Evolutionary conservation across 208 protist genomes (phyloP).

Genomic region (Leishmania major): DNA sequence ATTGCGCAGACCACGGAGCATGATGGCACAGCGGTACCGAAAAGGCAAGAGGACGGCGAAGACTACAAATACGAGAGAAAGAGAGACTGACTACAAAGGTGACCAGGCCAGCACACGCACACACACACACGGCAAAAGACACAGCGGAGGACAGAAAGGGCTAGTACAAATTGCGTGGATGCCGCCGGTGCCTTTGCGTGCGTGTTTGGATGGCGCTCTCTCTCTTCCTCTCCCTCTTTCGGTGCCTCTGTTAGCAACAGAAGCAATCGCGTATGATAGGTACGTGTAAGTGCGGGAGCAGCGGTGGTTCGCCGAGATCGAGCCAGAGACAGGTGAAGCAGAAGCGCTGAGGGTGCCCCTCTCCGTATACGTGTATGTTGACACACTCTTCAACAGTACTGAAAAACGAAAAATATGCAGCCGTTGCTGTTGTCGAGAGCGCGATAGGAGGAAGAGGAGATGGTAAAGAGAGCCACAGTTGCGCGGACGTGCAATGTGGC

Average conservation of each 20-base stretch:
- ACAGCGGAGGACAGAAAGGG: neutral
- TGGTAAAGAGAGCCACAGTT: neutral
- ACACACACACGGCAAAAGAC: neutral
- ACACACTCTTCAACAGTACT: neutral
- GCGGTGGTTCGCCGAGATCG: neutral
- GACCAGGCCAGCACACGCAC: neutral
- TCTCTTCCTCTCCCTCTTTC: too few relatives aligned
- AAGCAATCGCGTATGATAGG: neutral
- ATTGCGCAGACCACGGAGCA: constrained; percentile 87
- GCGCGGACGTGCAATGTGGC: neutral
- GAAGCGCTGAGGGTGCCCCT: neutral
- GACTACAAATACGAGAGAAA: neutral
- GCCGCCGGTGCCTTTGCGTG: neutral
- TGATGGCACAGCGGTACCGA: constrained; percentile 9
- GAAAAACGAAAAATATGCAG: neutral
- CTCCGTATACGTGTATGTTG: neutral
- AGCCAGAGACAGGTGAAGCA: neutral
- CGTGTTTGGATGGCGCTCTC: neutral
- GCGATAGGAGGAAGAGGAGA: neutral
- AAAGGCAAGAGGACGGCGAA: neutral
- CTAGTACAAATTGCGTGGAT: neutral
- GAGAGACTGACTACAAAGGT: neutral
- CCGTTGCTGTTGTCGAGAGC: neutral
- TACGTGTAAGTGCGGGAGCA: neutral
- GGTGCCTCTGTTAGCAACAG: neutral